Base-by-base conservation (phyloP, 2,329 filamentous ascomycete genomes). In the Lasiodiplodia hormozganensis region DNA sequence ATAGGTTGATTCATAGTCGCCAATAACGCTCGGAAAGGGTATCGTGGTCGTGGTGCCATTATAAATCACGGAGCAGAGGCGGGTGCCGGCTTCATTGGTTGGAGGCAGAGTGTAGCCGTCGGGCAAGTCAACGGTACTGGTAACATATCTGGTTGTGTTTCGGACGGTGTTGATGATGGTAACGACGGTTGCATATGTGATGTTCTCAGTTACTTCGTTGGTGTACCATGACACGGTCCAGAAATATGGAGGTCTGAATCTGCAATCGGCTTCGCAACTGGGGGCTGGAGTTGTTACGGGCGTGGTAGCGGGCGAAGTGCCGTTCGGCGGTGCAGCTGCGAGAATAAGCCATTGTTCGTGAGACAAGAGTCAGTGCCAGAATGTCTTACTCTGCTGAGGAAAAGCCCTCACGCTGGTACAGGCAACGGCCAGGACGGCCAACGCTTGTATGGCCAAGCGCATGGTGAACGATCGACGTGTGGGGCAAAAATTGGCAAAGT, bases 361-460 rank as follows among this genome's bases (percentile, higher is more conserved):
- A 14, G 11, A 16, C 54, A 5, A 16, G 18, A 10, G 36, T n/a
- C 40, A 23, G 40, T 40, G 34, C 11, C 10, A n/a, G 47, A 8
- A 21, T 51, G 40, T 34, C 62, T 65, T 43, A 65, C 62, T 65
- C 36, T 65, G 51, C 52, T 65, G 51, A n/a, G 62, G 62, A 65
- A 54, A 54, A 11, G 62, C 62, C 12, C 12, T 4, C 31, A 65
- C 49, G 11, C 16, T 2, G 11, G 62, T 2, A 8, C 8, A 18
- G 23, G 49, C 34, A 7, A 34, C 31, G 3, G 51, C 51, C 31
- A 43, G 28, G 52, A 47, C 43, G n/a, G 31, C 18, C 43, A 52
- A 16, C 14, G 31, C 43, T 52, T 47, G 16, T 14, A 34, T 64
- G 18, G 8, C 43, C 43, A 31, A 6, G 43, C 60, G 47, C 60